Conservation (phyloP, 1,284 basidiomycete species). For the Phellopilus nigrolimitatus region DNA sequence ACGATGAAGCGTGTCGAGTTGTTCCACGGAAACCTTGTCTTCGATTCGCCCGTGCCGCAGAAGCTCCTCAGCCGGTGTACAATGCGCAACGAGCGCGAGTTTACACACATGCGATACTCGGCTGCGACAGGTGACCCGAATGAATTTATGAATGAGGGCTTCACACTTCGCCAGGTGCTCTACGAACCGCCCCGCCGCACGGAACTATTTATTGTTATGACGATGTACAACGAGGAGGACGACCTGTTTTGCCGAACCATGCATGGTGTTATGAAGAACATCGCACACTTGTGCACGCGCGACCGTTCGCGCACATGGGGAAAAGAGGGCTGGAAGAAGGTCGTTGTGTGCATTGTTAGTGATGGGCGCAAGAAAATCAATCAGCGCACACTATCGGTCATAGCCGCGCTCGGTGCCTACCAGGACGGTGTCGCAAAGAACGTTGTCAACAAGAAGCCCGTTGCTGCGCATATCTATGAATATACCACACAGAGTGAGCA, state of each 20-base stretch:
- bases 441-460: conserved; percentile 79
- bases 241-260: conserved; percentile 80
- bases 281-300: conserved; percentile 77
- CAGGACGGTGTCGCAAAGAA: conserved; percentile 92
- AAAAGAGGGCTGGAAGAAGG: conserved; percentile 97
- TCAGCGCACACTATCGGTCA: conserved; percentile 75
- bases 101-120: conserved; percentile 91
- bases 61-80: conserved; percentile 80
- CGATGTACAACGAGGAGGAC: conserved; percentile 80
- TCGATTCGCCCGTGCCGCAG: conserved; percentile 82
- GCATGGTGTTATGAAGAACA: conserved; percentile 90
- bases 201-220: conserved; percentile 80
- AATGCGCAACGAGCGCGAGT: conserved; percentile 77
- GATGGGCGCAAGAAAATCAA: conserved; percentile 79
- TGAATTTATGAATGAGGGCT: conserved; percentile 75
- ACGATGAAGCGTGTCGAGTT: conserved; percentile 88
- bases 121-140: conserved; percentile 94
- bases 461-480: conserved; percentile 93
- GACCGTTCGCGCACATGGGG: conserved; percentile 91
- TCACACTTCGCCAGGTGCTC: conserved; percentile 75
- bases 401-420: conserved; percentile 85
- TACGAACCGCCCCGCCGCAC: conserved; percentile 82
- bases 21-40: conserved; percentile 89
- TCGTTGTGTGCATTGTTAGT: conserved; percentile 44
- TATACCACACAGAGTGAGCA: conserved; percentile 81